These are phyloP conservation scores for Ensete ventricosum DNA, from an alignment of 176 grass and related monocot species.

Conservation along the genomic window DNA sequence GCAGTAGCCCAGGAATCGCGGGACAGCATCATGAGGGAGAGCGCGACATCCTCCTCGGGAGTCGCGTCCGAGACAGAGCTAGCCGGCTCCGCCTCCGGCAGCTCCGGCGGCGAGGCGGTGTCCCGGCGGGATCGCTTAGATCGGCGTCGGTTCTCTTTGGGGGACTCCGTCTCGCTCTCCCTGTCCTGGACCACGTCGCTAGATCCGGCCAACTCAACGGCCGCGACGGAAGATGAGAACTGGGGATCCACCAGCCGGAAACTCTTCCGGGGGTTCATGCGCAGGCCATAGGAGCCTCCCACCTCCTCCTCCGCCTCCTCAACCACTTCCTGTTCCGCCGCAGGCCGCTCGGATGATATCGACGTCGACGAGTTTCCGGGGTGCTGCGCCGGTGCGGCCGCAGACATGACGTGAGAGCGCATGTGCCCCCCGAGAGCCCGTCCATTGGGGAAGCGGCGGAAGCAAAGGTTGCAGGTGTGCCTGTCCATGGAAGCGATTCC, in stretches of 20 bases:
- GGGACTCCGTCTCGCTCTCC: slow-evolving; percentile 80
- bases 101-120: neutral
- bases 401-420: slow-evolving; percentile 39
- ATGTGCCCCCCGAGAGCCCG: slow-evolving; percentile 70
- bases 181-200: slow-evolving; percentile 28
- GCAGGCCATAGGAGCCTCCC: neutral
- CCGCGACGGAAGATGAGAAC: slow-evolving; percentile 1
- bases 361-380: neutral
- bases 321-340: neutral
- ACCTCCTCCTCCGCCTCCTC: neutral
- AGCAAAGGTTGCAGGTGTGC: slow-evolving; percentile 92
- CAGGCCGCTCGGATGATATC: neutral
- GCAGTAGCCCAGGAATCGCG: slow-evolving; percentile 44
- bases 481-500: slow-evolving; percentile 40
- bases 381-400: neutral
- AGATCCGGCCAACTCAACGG: neutral
- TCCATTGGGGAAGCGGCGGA: slow-evolving; percentile 75
- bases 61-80: slow-evolving; percentile 72
- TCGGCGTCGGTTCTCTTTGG: slow-evolving; percentile 18
- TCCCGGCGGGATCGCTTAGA: slow-evolving; percentile 31
- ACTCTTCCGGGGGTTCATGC: slow-evolving; percentile 16
- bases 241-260: slow-evolving; percentile 18
- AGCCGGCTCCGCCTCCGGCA: slow-evolving; percentile 24
- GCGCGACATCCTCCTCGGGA: slow-evolving; percentile 60
- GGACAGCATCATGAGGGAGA: slow-evolving; percentile 56